Evolutionary conservation across 2,329 filamentous ascomycete species (phyloP), one percentile per base, ranked within the genome.

Genomic region (Sarocladiaceae sp.): DNA sequence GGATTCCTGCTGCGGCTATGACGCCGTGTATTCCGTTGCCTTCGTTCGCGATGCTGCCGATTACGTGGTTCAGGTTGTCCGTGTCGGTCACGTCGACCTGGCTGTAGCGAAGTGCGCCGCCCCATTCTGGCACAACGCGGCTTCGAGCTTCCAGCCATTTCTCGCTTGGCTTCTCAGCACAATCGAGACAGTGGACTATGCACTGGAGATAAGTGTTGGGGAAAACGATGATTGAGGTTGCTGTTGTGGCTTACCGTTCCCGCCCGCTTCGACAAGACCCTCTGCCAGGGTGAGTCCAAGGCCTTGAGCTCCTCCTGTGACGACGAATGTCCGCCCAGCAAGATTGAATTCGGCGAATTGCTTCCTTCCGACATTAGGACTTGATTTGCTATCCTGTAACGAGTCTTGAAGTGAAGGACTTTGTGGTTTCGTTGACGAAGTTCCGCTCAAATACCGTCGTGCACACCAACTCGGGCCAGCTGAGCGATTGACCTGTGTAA

Each of bases 201-300:
- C 11, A 15, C 9, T 3, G 34, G 48, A 3, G 47, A 43, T 15
- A 21, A 29, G 24, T 2, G 15, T 21, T 12, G 9, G 29, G 12
- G 4, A 15, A 31, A 12, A 15, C 26, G 16, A 9, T 43, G 10
- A n/a, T 10, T 13, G 9, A 15, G 10, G 40, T 7, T n/a, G 2
- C 33, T 7, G 26, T 13, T 29, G 13, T 29, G 7, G 13, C 33
- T 34, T 16, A 78, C 76, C 76, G 51, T 69, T 85, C 19, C 83
- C 86, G 16, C 86, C 85, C 19, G 85, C 85, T 61, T 90, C 84
- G 11, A 87, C 68, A 12, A 90, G 65, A 1, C 81, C 84, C 55
- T 90, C 84, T 1, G 83, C 78, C 54, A 89, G 77, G 5, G 82
- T 78, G 16, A 91, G 64, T n/a, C 85, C 85, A 9, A 90, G 71